Evolutionary conservation across 169 alveolate species (phyloP), one percentile per base, ranked within the genome.

Genomic region (Prorocentrum cordatum): DNA sequence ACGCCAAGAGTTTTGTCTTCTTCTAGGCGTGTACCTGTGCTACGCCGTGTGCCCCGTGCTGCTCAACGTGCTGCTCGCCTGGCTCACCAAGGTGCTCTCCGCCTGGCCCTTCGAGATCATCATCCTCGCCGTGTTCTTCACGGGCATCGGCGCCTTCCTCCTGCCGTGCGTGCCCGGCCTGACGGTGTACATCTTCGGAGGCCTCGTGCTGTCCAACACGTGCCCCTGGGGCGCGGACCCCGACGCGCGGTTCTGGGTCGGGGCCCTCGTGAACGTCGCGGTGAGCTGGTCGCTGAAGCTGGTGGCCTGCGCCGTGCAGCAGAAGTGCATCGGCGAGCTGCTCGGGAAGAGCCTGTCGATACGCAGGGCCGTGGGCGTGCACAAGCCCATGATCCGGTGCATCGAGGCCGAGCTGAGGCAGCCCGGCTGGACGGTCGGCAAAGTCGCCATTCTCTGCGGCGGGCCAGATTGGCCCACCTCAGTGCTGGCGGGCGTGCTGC

Each of bases 401-500:
- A 66, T 66, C 1, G 77, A 66, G 33, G 42, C 16, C 29, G 42
- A 31, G 12, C 18, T 66, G 47, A n/a, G 50, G 26, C 47, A 27
- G 31, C 77, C 77, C 2, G 77, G 77, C 2, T 31, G 10, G 29
- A 10, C 32, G 54, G 10, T 66, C 31, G 47, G 54, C 31, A 70
- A 70, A 35, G 39, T 29, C 38, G 83, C 83, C n/a, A 70, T 70
- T 35, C 83, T 70, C 12, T 70, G 83, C 35, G 83, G 83, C 20
- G 83, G 83, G 6, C 83, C 83, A 4, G 83, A 70, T 42, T 70
- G 83, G 83, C 83, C 83, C 24, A 32, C 50, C 24, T 22, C 38
- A 16, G 77, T 66, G 54, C 42, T 66, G 47, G 36, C n/a, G 3
- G 58, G 79, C 33, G n/a, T 32, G 26, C 27, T 35, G 7, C 47